Evolutionary conservation across 495 filamentous ascomycete species (phyloP), one percentile per base, ranked within the genome.

Genomic region (Cercophora sp.): DNA sequence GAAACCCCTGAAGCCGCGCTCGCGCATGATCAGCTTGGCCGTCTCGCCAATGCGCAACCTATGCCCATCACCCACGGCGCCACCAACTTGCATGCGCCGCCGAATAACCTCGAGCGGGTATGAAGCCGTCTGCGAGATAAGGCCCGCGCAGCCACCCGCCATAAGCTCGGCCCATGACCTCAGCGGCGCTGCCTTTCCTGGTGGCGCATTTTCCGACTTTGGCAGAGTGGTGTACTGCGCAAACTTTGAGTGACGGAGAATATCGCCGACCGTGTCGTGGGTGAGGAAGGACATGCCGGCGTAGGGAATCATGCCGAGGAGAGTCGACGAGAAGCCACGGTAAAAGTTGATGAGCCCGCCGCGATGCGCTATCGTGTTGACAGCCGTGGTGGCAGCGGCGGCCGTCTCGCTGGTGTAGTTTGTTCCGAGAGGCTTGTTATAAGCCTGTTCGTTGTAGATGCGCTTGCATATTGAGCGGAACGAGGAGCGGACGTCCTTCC

Each of bases 201-300:
- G 62, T 2, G 76, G 74, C 5, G 66, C 64, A 52, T 72, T 70
- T 31, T 61, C 55, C 0, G 74, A 72, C 53, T 62, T 65, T 4
- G 74, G 70, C 13, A 80, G 56, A 0, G 67, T 88, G 11, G 91
- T 94, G 68, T 89, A 87, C 44, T 73, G 63, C 0, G 86, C 79
- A 0, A 95, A 48, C 1, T 60, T 41, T 0, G 84, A 84, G 27
- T 73, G 70, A 1, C 93, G 88, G 35, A 98, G 78, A 27, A 88
- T 63, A 66, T 98, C 93, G 20, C 88, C 84, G 1, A 81, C 79
- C 3, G 87, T 87, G 63, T 98, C 93, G 67, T 98, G 93, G 0
- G 89, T 94, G 26, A 97, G 80, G 75, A 98, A 98, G n/a, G 91
- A 96, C 61, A 94, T 83, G 43, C 93, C 93, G 11, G 94, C 93